Base-by-base conservation (phyloP, 176 grass and related monocot species). In the Musa acuminata region DNA sequence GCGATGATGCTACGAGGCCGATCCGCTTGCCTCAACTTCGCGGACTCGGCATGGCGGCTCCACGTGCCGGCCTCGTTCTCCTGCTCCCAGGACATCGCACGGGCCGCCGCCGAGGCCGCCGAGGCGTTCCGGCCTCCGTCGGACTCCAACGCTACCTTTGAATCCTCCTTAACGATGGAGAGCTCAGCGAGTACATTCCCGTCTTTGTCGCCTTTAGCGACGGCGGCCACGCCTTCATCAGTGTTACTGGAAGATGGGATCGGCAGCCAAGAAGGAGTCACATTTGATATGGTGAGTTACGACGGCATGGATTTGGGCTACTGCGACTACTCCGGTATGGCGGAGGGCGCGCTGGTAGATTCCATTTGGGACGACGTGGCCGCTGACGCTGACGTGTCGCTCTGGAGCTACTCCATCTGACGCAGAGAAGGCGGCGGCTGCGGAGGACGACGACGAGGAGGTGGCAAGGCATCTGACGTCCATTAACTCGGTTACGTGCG, bases 341-440 rank as follows among this genome's bases (percentile, higher is more conserved):
- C 23, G 23, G 23, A 14, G 11, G 67, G 48, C 11, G 19, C 50
- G 8, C 5, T 21, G 67, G 5, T 19, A 20, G 43, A 9, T 3
- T 51, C 2, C 67, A 11, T 2, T 51, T 70, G 67, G 48, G 67
- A 70, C 8, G 48, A 70, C 16, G 67, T 11, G 43, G 67, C 51
- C 16, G 16, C 26, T n/a, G 35, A 20, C 4, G 43, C 29, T 21
- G 67, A 70, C 17, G 8, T 70, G 67, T 25, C 67, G 19, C 67
- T 70, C 43, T 70, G 67, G 67, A 70, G 67, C 43, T 70, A 70
- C 67, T 70, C 67, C 67, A 70, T 70, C 10, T 70, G 67, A 70
- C 1, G 23, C 24, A 26, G 23, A n/a, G 5, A 10, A 27, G 1
- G 62, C 24, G 3, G 62, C 29, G 2, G 29, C 29, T 35, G 29